phyloP scores from a whole-genome alignment of 164 flowering plant species.

The Chimonanthus salicifolius region DNA sequence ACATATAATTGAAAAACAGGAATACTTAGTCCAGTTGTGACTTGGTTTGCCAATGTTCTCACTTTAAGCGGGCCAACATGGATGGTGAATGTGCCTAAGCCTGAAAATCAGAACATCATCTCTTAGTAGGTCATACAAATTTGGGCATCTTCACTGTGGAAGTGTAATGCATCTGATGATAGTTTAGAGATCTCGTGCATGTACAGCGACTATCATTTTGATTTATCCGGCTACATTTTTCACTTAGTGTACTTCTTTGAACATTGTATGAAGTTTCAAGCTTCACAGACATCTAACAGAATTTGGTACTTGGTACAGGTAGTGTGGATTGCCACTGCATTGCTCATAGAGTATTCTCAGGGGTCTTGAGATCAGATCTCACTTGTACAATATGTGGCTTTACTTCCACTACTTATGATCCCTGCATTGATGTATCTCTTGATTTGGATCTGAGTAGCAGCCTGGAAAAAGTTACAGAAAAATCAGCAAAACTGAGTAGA shows the following conservation, averaged over 20 bases:
- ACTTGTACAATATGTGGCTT: constrained; percentile 60
- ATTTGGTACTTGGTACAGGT: constrained; percentile 25
- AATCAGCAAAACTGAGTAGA: constrained; percentile 24
- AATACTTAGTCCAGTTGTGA: too few species aligned
- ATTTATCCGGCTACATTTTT: not conserved
- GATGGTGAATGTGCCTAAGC: not conserved
- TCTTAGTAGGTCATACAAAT: too few species aligned
- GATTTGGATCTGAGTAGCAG: constrained; percentile 28
- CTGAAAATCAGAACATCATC: not conserved
- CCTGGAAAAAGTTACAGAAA: constrained; percentile 16
- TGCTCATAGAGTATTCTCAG: constrained; percentile 58
- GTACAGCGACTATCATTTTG: not conserved
- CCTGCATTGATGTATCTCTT: constrained; percentile 60
- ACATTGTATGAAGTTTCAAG: not conserved
- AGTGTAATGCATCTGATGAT: not conserved
- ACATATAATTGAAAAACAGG: too few species aligned
- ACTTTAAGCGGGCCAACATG: not conserved
- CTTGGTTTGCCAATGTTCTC: too few species aligned
- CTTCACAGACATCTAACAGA: not conserved
- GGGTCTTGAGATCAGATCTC: constrained; percentile 60
- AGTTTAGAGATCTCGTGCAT: not conserved
- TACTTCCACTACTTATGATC: constrained; percentile 64
- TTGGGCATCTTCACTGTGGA: not conserved
- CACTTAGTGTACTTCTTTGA: not conserved
- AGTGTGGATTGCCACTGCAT: constrained; percentile 54